These are phyloP conservation scores for Ustilago xerochloae DNA, from an alignment of 1,284 basidiomycete genomes.

Conservation along the genomic window DNA sequence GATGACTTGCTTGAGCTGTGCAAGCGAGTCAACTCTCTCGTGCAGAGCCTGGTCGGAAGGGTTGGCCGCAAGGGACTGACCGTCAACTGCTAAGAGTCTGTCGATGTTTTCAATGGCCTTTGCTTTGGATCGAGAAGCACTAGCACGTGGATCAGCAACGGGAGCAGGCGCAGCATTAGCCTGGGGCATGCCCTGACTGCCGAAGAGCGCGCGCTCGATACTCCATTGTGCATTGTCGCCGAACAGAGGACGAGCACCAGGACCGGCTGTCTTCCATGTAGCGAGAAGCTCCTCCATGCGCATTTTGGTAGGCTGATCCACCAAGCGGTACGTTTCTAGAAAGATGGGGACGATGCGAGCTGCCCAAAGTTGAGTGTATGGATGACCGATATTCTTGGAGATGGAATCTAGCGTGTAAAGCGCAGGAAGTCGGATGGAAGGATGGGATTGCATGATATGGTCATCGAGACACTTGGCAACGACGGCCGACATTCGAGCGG, in stretches of 20 bases:
- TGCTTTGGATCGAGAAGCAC: conserved; percentile 31
- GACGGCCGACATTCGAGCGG: conserved; percentile 79
- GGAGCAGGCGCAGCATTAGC: conserved; percentile 13
- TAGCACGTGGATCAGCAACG: conserved; percentile 27
- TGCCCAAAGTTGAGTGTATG: conserved; percentile 62
- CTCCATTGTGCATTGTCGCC: conserved; percentile 60
- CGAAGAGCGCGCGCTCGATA: conserved; percentile 63
- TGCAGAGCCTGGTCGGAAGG: conserved; percentile 41
- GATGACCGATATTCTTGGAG: conserved; percentile 66
- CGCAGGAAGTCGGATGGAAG: conserved; percentile 88
- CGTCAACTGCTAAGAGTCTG: conserved; percentile 50
- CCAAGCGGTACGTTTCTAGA: conserved; percentile 65
- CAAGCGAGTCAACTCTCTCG: conserved; percentile 53
- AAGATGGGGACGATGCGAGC: conserved; percentile 61
- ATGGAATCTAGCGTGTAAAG: conserved; percentile 97
- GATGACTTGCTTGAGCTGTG: conserved; percentile 79
- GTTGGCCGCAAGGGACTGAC: conserved; percentile 46
- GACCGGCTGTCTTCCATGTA: conserved; percentile 63
- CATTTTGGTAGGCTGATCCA: conserved; percentile 62
- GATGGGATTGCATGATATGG: conserved; percentile 77
- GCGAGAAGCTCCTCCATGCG: conserved; percentile 65
- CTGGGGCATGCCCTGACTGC: conserved; percentile 53
- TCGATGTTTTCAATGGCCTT: conserved; percentile 61
- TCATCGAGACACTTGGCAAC: conserved; percentile 87
- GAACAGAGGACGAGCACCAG: conserved; percentile 54